Percentiles rank a stretch among this genome's conserved stretches.
phyloP scores from a whole-genome alignment of 768 basidiomycete genomes.

The Lactarius quietus region DNA sequence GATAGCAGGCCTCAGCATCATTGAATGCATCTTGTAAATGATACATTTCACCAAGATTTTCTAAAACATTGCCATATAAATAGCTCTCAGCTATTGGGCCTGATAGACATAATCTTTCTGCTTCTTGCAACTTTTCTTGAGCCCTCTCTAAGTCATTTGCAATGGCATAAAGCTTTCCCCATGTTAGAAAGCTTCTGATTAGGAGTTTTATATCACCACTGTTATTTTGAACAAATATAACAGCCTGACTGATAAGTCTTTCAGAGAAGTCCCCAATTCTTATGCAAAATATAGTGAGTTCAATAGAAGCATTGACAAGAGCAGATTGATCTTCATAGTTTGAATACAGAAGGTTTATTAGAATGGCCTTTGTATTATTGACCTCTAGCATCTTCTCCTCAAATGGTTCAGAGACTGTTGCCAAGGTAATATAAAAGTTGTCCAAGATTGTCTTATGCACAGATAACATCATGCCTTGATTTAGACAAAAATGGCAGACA shows the following conservation, averaged over 20 bases:
- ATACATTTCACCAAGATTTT: neutral
- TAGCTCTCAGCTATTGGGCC: neutral
- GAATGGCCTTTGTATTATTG: neutral
- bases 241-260: neutral
- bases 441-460: neutral
- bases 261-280: neutral
- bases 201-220: neutral
- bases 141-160: neutral
- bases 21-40: neutral
- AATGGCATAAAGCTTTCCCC: neutral
- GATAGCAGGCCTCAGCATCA: neutral
- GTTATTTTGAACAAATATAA: neutral
- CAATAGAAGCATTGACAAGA: neutral
- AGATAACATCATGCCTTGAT: neutral
- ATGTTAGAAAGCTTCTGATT: neutral
- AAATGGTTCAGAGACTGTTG: neutral
- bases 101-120: neutral
- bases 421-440: neutral
- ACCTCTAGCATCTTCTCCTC: neutral
- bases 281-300: neutral
- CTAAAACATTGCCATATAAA: neutral
- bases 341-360: neutral
- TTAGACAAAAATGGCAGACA: neutral
- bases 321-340: neutral
- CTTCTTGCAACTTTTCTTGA: neutral